These are phyloP conservation scores for Massariosphaeria phaeospora DNA, from an alignment of 495 filamentous ascomycete species.

Conservation along the genomic window DNA sequence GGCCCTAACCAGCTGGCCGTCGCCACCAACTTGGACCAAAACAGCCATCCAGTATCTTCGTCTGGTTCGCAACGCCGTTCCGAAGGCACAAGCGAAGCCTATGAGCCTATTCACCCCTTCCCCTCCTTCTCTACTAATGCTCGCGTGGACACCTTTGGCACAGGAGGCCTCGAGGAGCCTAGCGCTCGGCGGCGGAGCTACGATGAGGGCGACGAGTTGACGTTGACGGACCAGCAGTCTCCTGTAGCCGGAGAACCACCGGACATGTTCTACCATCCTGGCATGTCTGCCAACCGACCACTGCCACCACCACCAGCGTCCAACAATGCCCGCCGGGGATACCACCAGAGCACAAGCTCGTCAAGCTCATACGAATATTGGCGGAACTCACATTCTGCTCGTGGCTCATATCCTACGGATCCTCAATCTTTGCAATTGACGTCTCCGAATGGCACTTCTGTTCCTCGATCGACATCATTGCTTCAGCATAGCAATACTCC, in stretches of 20 bases:
- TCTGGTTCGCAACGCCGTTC: slow-evolving; percentile 39
- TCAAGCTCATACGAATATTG: slow-evolving; percentile 28
- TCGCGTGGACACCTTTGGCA: slow-evolving; percentile 74
- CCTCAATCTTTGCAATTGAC: slow-evolving; percentile 29
- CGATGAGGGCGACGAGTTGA: slow-evolving; percentile 83
- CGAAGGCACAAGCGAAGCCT: slow-evolving; percentile 30
- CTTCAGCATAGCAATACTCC: slow-evolving; percentile 76
- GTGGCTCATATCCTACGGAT: slow-evolving; percentile 26
- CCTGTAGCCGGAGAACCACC: slow-evolving; percentile 61
- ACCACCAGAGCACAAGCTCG: slow-evolving; percentile 20
- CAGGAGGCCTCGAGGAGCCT: slow-evolving; percentile 76
- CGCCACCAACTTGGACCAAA: slow-evolving; percentile 22
- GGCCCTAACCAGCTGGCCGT: slow-evolving; percentile 41
- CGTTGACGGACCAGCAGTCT: slow-evolving; percentile 50
- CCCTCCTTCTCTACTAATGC: slow-evolving; percentile 51
- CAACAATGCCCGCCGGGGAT: slow-evolving; percentile 5
- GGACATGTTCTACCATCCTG: slow-evolving; percentile 92
- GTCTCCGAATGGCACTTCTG: slow-evolving; percentile 35
- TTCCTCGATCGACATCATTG: slow-evolving; percentile 83
- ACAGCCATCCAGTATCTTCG: slow-evolving; percentile 36
- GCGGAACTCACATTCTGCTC: slow-evolving; percentile 21
- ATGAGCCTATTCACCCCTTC: slow-evolving; percentile 57
- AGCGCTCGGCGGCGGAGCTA: slow-evolving; percentile 71
- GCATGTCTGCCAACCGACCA: slow-evolving; percentile 59
- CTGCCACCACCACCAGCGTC: slow-evolving; percentile 70